A percentile compares a stretch with the other conserved stretches of the same genome.
Conservation (phyloP, 192 early-diverging fungal genomes). For the Backusella mclennaniae region DNA sequence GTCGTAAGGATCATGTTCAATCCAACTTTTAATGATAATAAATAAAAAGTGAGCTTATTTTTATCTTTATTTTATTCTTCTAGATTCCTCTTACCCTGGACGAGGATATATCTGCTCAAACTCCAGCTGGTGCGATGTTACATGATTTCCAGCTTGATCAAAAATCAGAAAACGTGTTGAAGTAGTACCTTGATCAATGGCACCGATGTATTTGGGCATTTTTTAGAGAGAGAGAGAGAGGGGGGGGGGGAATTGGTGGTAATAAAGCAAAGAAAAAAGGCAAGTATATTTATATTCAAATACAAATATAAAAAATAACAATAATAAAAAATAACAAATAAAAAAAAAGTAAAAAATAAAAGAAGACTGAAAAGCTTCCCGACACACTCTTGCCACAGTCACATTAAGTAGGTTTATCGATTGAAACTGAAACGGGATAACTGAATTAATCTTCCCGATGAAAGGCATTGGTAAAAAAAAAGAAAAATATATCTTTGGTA, state of each 20-base stretch:
- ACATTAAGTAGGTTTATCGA: neutral
- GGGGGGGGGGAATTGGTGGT: neutral
- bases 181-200: conserved; percentile 95
- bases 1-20: conserved; percentile 83
- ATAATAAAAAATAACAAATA: neutral
- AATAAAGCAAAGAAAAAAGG: neutral
- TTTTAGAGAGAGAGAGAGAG: neutral
- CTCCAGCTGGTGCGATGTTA: conserved; percentile 76
- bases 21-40: conserved; percentile 59
- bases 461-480: neutral
- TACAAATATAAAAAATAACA: neutral
- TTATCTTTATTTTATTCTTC: neutral
- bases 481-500: neutral
- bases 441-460: neutral
- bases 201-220: conserved; percentile 57
- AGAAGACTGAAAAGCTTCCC: conserved; percentile 3
- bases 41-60: neutral
- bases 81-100: conserved; percentile 61
- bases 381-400: conserved; percentile 1
- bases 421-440: conserved; percentile 10
- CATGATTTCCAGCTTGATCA: conserved; percentile 67
- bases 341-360: neutral
- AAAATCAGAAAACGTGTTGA: conserved; percentile 92
- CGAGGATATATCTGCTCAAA: conserved; percentile 77
- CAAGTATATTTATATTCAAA: neutral